Base-by-base conservation (phyloP, 805 yeast species). In the Candida orba region DNA sequence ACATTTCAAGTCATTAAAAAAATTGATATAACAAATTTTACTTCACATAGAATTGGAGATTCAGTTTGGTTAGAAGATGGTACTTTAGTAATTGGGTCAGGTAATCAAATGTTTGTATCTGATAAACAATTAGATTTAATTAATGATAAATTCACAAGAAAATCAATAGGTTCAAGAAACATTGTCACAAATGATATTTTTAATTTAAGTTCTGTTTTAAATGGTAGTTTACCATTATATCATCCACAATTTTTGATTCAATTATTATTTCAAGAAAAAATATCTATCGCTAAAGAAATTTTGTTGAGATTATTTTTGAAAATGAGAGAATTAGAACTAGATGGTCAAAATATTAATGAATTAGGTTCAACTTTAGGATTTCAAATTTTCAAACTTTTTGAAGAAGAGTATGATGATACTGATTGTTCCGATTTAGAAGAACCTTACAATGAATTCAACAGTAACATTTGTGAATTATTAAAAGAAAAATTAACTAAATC, bases 211-310 rank as follows among this genome's bases (percentile, higher is more conserved):
- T 68, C 86, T 14, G 81, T 89, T 5, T 64, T 90, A 43, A 90
- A 90, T 64, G 97, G 97, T 29, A 93, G 95, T 0, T 61, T 91
- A 14, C 96, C 97, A 0, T 65, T 88, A 1, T 90, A 86, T 53
- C 97, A 91, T 56, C 98, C 98, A 0, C 96, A 89, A 60, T 73
- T 87, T 42, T 62, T 90, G 39, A 80, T 88, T 37, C 96, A 90
- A 59, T 67, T 81, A 5, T 59, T 90, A 17, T 79, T 83, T 53
- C 73, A 78, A 51, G 81, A 80, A 24, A 79, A 81, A 48, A 50
- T 74, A 13, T 64, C 66, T 10, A 56, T 78, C 3, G 90, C 79
- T 2, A 72, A 77, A 47, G 72, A 69, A 33, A 69, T 90, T 1
- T 55, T 91, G 17, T 64, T 75, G 12, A 63, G 68, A 20, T 62